These are phyloP conservation scores for Citrus medica DNA, from an alignment of 345 rosid genomes.

Conservation along the genomic window DNA sequence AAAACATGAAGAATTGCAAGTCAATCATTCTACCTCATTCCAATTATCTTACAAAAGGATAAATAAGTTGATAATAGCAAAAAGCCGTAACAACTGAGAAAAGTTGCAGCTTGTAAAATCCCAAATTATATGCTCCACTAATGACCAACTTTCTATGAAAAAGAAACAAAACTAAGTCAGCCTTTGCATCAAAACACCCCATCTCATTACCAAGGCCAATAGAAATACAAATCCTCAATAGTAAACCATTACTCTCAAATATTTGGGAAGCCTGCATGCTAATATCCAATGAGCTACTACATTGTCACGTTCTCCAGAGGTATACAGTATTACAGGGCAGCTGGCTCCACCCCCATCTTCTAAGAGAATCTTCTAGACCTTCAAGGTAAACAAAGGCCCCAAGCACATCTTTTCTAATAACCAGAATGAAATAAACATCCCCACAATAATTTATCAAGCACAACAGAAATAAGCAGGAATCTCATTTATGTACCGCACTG, in stretches of 20 bases:
- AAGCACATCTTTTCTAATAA: not conserved
- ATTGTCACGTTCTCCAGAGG: not conserved
- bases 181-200: not conserved
- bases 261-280: not conserved
- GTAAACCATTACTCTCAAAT: not conserved
- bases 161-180: not conserved
- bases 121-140: not conserved
- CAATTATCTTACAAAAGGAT: not conserved
- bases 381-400: not conserved
- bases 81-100: not conserved
- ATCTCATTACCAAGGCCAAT: not conserved
- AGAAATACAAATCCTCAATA: not conserved
- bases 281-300: not conserved
- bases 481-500: too few species aligned
- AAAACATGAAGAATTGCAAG: not conserved
- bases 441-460: not conserved
- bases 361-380: not conserved
- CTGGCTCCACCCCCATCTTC: too few species aligned
- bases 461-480: too few species aligned
- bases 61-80: not conserved
- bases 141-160: not conserved
- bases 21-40: not conserved
- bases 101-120: not conserved
- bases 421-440: constrained; percentile 6
- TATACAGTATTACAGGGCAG: too few species aligned